Evolutionary conservation across 495 filamentous ascomycete genomes (phyloP), one percentile per base, ranked within the genome.

Genomic region (Tetracladium setigerum): DNA sequence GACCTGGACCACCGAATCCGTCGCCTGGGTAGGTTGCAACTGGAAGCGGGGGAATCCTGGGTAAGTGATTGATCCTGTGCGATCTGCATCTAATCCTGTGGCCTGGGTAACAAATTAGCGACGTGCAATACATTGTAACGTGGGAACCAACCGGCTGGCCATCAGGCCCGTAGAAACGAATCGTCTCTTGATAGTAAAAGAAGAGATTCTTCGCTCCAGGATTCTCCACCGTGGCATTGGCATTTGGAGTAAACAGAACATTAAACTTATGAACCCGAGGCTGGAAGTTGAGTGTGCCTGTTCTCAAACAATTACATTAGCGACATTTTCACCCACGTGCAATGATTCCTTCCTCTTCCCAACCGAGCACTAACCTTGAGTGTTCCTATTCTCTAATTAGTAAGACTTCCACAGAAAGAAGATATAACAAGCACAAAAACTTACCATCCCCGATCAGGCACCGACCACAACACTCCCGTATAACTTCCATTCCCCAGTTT

Each of bases 371-470:
- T 3, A 27, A 27, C 22, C 87, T 54, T 88, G 67, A 12, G 85
- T 89, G 18, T 52, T 56, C 22, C 22, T 27, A 27, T 27, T 27
- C 3, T 27, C 22, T 27, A 3, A 27, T 27, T 27, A 27, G 22
- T 7, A 27, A 27, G 7, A 27, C 3, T 27, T 3, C 22, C 3
- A 3, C 3, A 27, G 22, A 27, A 27, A 27, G 22, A 27, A 7
- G 7, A 27, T 3, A 27, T 7, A 27, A 27, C 22, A 27, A 27
- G 22, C 22, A 27, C 22, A 27, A 27, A 27, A 27, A 27, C 22
- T 27, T 7, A 27, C 81, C 86, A 90, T 43, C 86, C 86, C 31
- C 85, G 71, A 59, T 89, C 86, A 1, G 87, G 86, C 5, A 87
- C 61, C 7, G 71, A 64, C 58, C 74, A 90, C 30, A 87, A 55